These are phyloP conservation scores for Penicillium daleae DNA, from an alignment of 495 filamentous ascomycete genomes.

Conservation along the genomic window DNA sequence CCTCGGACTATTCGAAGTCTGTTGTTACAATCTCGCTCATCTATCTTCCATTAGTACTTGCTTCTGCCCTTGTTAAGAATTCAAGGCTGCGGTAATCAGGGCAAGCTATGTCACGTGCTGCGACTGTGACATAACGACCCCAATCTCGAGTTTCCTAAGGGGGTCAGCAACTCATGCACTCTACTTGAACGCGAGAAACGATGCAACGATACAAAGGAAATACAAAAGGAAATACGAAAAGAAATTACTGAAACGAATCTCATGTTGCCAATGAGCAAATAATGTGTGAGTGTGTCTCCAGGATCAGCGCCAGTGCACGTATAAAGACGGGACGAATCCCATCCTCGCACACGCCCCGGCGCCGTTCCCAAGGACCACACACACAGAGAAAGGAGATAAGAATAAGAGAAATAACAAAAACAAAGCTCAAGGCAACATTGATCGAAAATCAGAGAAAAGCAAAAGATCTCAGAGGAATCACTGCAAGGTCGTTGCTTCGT, in stretches of 20 bases:
- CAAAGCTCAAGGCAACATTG: not conserved
- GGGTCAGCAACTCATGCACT: conserved; percentile 1
- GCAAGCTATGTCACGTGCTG: not conserved
- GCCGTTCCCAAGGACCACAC: not conserved
- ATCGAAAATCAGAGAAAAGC: not conserved
- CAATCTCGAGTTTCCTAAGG: not conserved
- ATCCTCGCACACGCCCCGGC: not conserved
- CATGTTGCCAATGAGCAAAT: not conserved
- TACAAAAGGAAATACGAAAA: not conserved
- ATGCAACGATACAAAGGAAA: not conserved
- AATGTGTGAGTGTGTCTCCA: not conserved
- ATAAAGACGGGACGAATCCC: not conserved
- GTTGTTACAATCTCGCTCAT: not conserved
- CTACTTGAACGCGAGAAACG: not conserved
- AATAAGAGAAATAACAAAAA: not conserved
- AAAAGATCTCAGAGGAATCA: not conserved
- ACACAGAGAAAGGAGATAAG: not conserved
- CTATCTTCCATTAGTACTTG: not conserved
- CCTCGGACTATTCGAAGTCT: not conserved
- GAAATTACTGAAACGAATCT: not conserved
- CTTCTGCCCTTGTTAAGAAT: not conserved
- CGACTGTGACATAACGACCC: not conserved
- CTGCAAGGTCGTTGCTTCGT: not conserved
- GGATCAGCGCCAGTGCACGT: not conserved
- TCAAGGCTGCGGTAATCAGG: not conserved